A percentile compares a stretch with the other conserved stretches of the same genome.
Evolutionary conservation across 2,329 filamentous ascomycete species (phyloP).

Genomic region (Aspergillus neoniger): DNA sequence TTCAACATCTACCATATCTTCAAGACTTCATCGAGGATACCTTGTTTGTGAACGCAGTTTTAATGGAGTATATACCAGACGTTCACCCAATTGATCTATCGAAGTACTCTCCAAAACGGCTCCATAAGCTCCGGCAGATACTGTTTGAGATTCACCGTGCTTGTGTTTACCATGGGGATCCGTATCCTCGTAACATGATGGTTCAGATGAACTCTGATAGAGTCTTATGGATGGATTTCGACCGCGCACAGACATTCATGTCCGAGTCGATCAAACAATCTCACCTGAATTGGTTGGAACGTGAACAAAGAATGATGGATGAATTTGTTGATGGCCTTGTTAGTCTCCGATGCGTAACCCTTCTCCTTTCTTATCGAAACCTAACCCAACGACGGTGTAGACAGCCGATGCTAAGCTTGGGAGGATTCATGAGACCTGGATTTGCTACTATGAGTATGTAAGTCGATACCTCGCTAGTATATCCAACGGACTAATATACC

Average conservation of each 20-base stretch:
- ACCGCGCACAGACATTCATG: background rate
- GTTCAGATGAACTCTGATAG: background rate
- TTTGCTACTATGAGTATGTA: background rate
- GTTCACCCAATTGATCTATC: background rate
- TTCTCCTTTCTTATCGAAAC: background rate
- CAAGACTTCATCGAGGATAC: background rate
- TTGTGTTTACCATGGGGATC: background rate
- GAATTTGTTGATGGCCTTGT: background rate
- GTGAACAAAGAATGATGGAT: background rate
- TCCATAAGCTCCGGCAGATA: background rate
- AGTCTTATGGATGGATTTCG: conserved; percentile 1
- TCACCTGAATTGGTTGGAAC: background rate
- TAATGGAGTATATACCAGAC: background rate
- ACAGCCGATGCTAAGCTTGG: background rate
- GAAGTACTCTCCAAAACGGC: background rate
- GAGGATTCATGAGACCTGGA: background rate
- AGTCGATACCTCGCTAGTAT: background rate
- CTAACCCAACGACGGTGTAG: background rate
- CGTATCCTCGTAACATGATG: background rate
- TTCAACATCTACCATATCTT: background rate
- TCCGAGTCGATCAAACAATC: background rate
- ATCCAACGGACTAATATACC: background rate
- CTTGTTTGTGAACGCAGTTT: background rate
- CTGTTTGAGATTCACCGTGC: background rate
- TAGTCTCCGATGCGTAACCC: background rate